These are phyloP conservation scores for Ustanciosporium gigantosporum DNA, from an alignment of 1,284 basidiomycete species.

Conservation along the genomic window DNA sequence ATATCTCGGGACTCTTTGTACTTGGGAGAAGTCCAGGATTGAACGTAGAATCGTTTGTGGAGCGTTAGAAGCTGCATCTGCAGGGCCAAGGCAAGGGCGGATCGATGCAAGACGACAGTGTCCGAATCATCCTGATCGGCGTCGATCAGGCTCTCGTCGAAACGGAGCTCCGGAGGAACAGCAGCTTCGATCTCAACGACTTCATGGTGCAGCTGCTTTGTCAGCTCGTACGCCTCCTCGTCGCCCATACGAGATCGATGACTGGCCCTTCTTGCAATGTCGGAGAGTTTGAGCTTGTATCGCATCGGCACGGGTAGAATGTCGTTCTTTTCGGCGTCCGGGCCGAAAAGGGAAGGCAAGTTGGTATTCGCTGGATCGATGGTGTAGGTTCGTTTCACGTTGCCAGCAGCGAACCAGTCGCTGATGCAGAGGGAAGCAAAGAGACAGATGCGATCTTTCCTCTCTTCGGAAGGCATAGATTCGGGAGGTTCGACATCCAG, in stretches of 20 bases:
- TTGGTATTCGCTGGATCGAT: conserved; percentile 37
- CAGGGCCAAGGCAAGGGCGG: conserved; percentile 19
- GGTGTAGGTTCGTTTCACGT: conserved; percentile 36
- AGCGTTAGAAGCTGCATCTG: conserved; percentile 28
- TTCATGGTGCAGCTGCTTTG: conserved; percentile 45
- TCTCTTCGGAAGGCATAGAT: conserved; percentile 29
- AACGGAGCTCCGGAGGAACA: conserved; percentile 33
- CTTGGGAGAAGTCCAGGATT: conserved; percentile 45
- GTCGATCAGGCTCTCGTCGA: conserved; percentile 38
- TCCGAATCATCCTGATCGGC: conserved; percentile 17
- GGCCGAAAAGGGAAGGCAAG: conserved; percentile 33
- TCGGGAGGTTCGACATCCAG: conserved; percentile 48
- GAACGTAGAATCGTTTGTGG: conserved; percentile 55
- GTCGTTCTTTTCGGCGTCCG: conserved; percentile 28
- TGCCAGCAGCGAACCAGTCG: conserved; percentile 45
- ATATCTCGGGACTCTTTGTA: conserved; percentile 50
- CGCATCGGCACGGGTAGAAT: conserved; percentile 21
- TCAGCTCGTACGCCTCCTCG: conserved; percentile 40
- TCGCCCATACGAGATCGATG: conserved; percentile 36
- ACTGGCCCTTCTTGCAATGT: conserved; percentile 39
- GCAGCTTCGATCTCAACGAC: conserved; percentile 28
- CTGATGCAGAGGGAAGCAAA: conserved; percentile 33
- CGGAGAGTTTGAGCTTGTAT: conserved; percentile 31
- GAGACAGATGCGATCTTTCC: conserved; percentile 38
- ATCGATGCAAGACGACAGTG: conserved; percentile 18